phyloP scores from a whole-genome alignment of 2,329 filamentous ascomycete genomes.

The Colletotrichum horii region DNA sequence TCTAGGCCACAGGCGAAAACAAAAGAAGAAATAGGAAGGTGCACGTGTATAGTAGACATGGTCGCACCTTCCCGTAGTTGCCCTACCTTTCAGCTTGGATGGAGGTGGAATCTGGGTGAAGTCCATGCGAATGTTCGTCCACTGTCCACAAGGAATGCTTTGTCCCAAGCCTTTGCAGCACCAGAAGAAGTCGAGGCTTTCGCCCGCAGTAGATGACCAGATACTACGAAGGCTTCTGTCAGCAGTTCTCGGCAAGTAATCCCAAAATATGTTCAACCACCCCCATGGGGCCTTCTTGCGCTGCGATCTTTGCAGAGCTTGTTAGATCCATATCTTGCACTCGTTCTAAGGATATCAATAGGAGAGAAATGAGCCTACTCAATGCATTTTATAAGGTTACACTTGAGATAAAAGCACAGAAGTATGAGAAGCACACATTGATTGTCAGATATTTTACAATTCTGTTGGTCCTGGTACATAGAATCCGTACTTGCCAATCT shows the following conservation, averaged over 20 bases:
- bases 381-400: neutral
- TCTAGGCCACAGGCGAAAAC: neutral
- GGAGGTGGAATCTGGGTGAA: neutral
- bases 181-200: neutral
- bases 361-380: neutral
- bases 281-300: neutral
- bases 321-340: neutral
- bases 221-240: neutral
- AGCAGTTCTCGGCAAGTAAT: neutral
- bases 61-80: neutral
- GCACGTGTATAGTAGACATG: neutral
- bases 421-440: no score
- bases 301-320: neutral
- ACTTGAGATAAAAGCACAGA: no score
- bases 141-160: neutral
- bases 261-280: neutral
- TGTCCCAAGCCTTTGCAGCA: neutral
- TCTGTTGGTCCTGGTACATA: no score
- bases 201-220: no score
- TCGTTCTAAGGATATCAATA: neutral
- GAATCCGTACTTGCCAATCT: no score
- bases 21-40: neutral
- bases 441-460: no score
- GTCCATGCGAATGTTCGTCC: neutral
- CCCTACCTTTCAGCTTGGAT: neutral